Evolutionary conservation across 371 early-diverging fungal species (phyloP).

Genomic region (Saksenaea vasiformis): DNA sequence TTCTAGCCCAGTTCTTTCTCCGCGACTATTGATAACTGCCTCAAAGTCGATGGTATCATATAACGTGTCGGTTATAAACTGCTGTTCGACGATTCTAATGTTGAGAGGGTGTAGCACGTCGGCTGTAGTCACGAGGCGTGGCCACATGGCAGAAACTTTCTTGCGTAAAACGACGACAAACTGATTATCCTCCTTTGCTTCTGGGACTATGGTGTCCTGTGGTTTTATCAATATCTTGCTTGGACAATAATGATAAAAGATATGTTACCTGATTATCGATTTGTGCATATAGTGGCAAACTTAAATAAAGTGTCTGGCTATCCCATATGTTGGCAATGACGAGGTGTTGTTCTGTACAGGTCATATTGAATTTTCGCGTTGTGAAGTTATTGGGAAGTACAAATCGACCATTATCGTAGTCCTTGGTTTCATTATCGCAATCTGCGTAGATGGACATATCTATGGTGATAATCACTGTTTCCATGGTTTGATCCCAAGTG

Average conservation of each 20-base stretch:
- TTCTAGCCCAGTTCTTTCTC: slow-evolving; percentile 4
- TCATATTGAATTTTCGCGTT: not conserved
- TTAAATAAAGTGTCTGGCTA: not conserved
- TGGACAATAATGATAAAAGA: not conserved
- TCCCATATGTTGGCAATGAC: not conserved
- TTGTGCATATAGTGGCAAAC: not conserved
- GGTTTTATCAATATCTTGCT: not conserved
- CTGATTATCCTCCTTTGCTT: not conserved
- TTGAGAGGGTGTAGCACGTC: not conserved
- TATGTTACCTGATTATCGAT: not conserved
- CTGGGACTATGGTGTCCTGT: not conserved
- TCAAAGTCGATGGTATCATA: slow-evolving; percentile 1
- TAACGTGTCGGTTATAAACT: not conserved
- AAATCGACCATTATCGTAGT: not conserved
- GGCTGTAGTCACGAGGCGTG: not conserved
- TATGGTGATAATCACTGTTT: not conserved
- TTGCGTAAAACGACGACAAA: not conserved
- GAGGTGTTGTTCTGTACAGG: not conserved
- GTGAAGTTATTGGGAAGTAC: not conserved
- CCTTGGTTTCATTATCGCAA: not conserved
- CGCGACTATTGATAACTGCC: not conserved
- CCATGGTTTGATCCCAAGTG: not conserved
- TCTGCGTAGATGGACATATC: not conserved
- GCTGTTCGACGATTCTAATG: not conserved
- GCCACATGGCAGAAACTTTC: not conserved